Conservation (phyloP, 129 eudicot species). For the Flaveria trinervia region DNA sequence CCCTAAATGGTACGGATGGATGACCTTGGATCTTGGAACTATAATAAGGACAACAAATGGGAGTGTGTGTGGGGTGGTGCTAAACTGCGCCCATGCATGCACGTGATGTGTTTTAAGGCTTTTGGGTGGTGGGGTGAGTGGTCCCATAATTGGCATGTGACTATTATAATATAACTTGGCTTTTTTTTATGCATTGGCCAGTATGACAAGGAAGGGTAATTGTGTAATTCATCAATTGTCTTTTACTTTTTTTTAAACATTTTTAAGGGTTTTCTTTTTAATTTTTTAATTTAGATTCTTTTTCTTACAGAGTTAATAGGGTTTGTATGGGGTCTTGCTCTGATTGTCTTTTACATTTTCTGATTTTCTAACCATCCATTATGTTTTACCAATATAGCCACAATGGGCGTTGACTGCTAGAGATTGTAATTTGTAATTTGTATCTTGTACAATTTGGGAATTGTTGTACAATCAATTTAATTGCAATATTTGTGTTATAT, state of each 20-base stretch:
- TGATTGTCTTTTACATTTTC: background rate
- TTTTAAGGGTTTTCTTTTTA: background rate
- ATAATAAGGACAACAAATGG: conserved; percentile 20
- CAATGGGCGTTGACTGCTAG: conserved; percentile 1
- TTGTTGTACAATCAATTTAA: conserved; percentile 5
- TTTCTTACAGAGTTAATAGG: conserved; percentile 17
- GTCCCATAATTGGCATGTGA: conserved; percentile 46
- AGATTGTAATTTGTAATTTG: background rate
- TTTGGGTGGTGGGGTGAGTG: conserved; percentile 41
- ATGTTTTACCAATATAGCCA: background rate
- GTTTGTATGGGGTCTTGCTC: conserved; percentile 25
- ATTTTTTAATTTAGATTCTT: conserved; percentile 29
- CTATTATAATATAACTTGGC: conserved; percentile 23
- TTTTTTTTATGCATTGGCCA: conserved; percentile 28
- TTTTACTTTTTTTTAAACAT: background rate
- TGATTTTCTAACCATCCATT: background rate
- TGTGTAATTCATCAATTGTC: background rate
- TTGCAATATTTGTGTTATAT: conserved; percentile 10
- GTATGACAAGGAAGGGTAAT: conserved; percentile 24
- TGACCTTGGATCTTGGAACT: conserved; percentile 31
- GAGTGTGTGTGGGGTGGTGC: conserved; percentile 21
- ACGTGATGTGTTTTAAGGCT: conserved; percentile 39
- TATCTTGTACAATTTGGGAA: background rate
- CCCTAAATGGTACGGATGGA: conserved; percentile 34
- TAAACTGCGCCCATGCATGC: conserved; percentile 42